Base-by-base conservation (phyloP, 2,329 filamentous ascomycete species). In the Pseudonectria buxi region DNA sequence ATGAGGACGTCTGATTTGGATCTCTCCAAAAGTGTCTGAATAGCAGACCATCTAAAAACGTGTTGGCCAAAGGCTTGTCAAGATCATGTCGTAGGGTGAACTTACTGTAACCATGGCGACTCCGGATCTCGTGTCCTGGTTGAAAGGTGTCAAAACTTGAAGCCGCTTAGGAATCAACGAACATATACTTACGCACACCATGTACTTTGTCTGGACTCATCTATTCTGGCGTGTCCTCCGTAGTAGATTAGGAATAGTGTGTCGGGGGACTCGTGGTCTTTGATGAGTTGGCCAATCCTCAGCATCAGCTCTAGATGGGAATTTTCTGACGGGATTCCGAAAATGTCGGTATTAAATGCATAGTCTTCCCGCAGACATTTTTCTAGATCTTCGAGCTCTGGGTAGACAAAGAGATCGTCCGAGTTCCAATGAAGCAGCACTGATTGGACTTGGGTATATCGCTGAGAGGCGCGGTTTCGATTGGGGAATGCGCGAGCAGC, bases 221-320 rank as follows among this genome's bases (percentile, higher is more conserved):
- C 74, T 39, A 78, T 78, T 42, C 68, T 67, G 3, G 74, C 74
- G 51, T 78, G 74, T 1, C 74, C 74, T 10, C 72, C 74, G 36
- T 78, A 78, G 50, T 78, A 78, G 12, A 78, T 57, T 7, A 78
- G 51, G 43, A 78, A 75, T 2, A 78, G 56, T 0, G 73, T 77
- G 30, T 76, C 70, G 28, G 64, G 62, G 3, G 68, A 67, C 43
- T 76, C 74, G 35, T 74, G 63, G 30, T 72, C 66, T 47, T 77
- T 76, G 50, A 78, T 72, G 51, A 78, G 61, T 43, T 71, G 66
- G 4, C 69, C 72, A 22, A 77, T 61, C 37, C 69, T 67, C 57
- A 76, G 61, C 69, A 76, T 77, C 37, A 77, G 55, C 48, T 76
- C 72, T 12, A 77, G 58, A 43, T 78, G 74, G 9, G 74, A 64